A percentile compares a stretch with the other conserved stretches of the same genome.
Conservation (phyloP, 805 yeast genomes). For the Wickerhamomyces kurtzmanii region DNA sequence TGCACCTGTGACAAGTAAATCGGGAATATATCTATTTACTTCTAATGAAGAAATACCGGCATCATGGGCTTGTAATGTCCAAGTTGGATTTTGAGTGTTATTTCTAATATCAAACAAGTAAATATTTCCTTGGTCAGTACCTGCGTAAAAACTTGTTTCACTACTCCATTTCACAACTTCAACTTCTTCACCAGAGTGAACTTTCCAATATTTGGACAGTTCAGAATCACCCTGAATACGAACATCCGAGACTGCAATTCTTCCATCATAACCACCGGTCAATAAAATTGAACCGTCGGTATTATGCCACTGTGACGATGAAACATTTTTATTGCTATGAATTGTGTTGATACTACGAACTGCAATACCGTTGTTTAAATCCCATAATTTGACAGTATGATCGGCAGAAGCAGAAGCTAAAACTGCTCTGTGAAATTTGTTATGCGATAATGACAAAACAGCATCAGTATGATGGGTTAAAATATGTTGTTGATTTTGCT, state of each 20-base stretch:
- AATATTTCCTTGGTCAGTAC: slow-evolving; percentile 86
- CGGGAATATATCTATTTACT: slow-evolving; percentile 56
- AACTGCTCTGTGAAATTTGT: slow-evolving; percentile 70
- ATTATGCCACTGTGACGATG: slow-evolving; percentile 81
- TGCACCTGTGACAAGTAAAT: slow-evolving; percentile 77
- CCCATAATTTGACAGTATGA: slow-evolving; percentile 93
- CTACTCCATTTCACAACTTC: slow-evolving; percentile 72
- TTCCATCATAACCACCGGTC: slow-evolving; percentile 92
- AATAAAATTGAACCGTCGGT: slow-evolving; percentile 57
- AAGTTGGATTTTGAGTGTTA: slow-evolving; percentile 55
- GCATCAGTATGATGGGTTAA: slow-evolving; percentile 90
- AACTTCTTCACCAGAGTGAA: slow-evolving; percentile 66
- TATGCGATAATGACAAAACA: slow-evolving; percentile 78
- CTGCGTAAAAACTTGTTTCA: slow-evolving; percentile 59
- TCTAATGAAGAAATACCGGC: slow-evolving; percentile 82
- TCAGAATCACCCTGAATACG: slow-evolving; percentile 53
- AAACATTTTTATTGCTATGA: slow-evolving; percentile 75
- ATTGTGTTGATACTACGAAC: slow-evolving; percentile 65
- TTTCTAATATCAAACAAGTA: slow-evolving; percentile 81
- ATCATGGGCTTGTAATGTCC: slow-evolving; percentile 98
- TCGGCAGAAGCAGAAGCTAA: slow-evolving; percentile 95
- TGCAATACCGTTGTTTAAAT: slow-evolving; percentile 61
- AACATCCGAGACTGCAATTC: slow-evolving; percentile 75
- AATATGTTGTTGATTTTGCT: slow-evolving; percentile 36
- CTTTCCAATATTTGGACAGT: slow-evolving; percentile 57